Percentiles rank a stretch among this genome's conserved stretches.
These are phyloP conservation scores for Calycina herbarum DNA, from an alignment of 2,329 filamentous ascomycete genomes.

Conservation along the genomic window DNA sequence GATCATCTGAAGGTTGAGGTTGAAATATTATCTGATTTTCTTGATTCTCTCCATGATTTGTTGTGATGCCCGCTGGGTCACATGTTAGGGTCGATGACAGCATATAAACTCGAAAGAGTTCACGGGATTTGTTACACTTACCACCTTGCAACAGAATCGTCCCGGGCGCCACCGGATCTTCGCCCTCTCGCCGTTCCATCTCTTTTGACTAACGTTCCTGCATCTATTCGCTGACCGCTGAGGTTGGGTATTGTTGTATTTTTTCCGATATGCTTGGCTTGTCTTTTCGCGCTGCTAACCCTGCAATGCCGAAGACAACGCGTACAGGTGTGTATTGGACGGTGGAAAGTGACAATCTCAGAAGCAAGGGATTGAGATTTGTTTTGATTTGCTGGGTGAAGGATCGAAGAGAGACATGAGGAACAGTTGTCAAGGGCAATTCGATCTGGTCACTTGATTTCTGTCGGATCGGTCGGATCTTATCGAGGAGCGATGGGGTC, in stretches of 20 bases:
- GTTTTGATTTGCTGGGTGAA: no score
- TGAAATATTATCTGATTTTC: slow-evolving; percentile 15
- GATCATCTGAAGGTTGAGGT: slow-evolving; percentile 21
- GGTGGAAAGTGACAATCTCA: no score
- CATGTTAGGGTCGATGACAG: background rate
- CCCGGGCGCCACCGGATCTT: background rate
- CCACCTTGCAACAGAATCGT: slow-evolving; percentile 3
- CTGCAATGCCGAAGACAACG: no score
- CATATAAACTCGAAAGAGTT: background rate
- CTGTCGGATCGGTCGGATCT: no score
- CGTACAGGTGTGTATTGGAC: no score
- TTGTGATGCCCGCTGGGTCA: background rate
- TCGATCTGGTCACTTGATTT: no score
- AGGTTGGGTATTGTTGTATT: background rate
- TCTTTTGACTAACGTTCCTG: background rate
- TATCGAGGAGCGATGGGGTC: no score
- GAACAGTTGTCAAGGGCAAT: no score
- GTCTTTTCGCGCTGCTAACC: no score
- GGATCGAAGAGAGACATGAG: no score
- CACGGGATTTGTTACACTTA: background rate
- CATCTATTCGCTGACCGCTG: background rate
- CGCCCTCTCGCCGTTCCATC: slow-evolving; percentile 1
- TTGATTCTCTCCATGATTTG: background rate
- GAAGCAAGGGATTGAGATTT: no score
- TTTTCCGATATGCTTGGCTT: background rate